Base-by-base conservation (phyloP, 2,329 filamentous ascomycete species). In the Aspergillus intermedius region DNA sequence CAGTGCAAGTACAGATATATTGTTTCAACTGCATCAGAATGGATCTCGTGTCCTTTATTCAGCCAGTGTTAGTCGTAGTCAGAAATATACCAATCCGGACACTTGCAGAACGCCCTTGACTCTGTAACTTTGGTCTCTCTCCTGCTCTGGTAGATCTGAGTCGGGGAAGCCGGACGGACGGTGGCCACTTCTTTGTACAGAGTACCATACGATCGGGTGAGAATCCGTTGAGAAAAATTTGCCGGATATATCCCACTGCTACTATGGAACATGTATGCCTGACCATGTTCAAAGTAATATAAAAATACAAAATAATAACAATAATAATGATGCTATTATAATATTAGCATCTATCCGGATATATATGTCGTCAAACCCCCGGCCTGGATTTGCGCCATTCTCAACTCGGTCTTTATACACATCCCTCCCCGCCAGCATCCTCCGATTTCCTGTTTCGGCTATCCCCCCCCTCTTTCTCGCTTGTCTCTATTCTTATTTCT, bases 401-500 rank as follows among this genome's bases (percentile, higher is more conserved):
- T 28, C 21, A 22, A 22, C 21, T 22, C 21, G 21, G 21, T 22
- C 21, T 28, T 10, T 30, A 30, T 30, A 30, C 25, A 30, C 12
- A 12, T 30, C 10, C 23, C 39, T 40, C 10, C 42, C 45, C 44
- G 46, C 41, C 48, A 42, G 45, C 43, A 46, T 47, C 49, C 44
- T 53, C 46, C 45, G 40, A 25, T 54, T 57, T 49, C 52, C 52
- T 46, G 44, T 56, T 57, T 49, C 49, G 52, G 54, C 45, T 46
- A 54, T 49, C 46, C 53, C 61, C 56, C 46, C 60, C 48, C 48
- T 40, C 37, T 21, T 40, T 21, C 15, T 40, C 59, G 41, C 44
- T 63, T 44, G 42, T 60, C 55, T 47, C 45, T 55, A 49, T 47
- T 49, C 46, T 50, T 45, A 52, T 55, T 32, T 44, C 45, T 45